Percentiles rank a stretch among this genome's conserved stretches.
Conservation (phyloP, 805 yeast species). For the Metschnikowia chrysomelidarum region DNA sequence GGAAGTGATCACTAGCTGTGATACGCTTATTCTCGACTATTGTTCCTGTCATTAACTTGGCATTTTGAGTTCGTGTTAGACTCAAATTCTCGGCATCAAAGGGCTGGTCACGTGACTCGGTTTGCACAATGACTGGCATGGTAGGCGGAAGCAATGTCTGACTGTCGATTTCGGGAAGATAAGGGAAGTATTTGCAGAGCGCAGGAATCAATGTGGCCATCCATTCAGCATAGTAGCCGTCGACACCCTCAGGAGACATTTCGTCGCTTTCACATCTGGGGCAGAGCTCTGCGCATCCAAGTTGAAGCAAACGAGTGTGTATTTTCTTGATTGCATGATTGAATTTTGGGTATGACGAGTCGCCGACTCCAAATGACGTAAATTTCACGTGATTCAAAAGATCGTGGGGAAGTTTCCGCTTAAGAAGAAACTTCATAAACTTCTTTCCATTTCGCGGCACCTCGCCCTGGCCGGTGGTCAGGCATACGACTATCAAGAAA, state of each 20-base stretch:
- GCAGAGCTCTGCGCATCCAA: conserved; percentile 75
- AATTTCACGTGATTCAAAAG: conserved; percentile 60
- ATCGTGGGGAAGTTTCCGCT: conserved; percentile 57
- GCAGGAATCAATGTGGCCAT: conserved; percentile 45
- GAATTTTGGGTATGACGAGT: conserved; percentile 84
- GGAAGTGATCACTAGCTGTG: conserved; percentile 75
- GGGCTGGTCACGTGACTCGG: conserved; percentile 1
- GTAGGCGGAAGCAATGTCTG: conserved; percentile 27
- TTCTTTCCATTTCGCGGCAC: conserved; percentile 73
- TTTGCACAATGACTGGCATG: conserved; percentile 18
- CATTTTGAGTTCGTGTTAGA: conserved; percentile 9
- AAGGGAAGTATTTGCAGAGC: conserved; percentile 24
- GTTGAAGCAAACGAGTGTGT: conserved; percentile 71
- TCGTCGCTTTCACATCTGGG: conserved; percentile 90
- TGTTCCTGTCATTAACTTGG: conserved; percentile 37
- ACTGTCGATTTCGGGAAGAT: conserved; percentile 23
- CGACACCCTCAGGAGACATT: conserved; percentile 72
- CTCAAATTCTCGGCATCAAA: conserved; percentile 4
- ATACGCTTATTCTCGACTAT: conserved; percentile 55
- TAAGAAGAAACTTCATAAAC: conserved; percentile 73
- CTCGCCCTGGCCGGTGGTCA: conserved; percentile 96
- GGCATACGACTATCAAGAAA: conserved; percentile 58
- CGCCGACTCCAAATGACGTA: conserved; percentile 89
- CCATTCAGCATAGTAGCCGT: conserved; percentile 77
- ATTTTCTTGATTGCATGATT: conserved; percentile 86